phyloP scores from a whole-genome alignment of 192 early-diverging fungal genomes.

The Podila epicladia region DNA sequence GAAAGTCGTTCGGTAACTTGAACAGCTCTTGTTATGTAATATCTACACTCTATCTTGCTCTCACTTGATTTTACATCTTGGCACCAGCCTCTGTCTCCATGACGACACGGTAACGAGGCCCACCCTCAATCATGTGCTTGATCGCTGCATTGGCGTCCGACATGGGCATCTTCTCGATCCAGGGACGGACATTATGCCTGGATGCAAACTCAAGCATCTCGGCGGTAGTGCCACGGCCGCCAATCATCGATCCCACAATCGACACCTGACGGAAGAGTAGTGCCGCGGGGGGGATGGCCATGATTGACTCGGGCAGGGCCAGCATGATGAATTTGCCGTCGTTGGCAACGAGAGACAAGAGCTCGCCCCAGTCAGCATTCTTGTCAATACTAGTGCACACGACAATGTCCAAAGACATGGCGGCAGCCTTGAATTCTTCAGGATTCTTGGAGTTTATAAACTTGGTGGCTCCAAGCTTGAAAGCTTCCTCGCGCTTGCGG shows the following conservation, averaged over 20 bases:
- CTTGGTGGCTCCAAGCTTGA: conserved; percentile 66
- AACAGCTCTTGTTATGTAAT: too few species aligned
- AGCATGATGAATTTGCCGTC: conserved; percentile 72
- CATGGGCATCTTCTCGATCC: conserved; percentile 72
- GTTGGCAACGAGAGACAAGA: conserved; percentile 60
- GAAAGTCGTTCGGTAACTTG: too few species aligned
- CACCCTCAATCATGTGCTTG: conserved; percentile 65
- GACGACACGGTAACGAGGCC: conserved; percentile 77
- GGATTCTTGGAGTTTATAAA: conserved; percentile 53
- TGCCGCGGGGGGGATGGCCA: conserved; percentile 53
- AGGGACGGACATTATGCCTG: conserved; percentile 68
- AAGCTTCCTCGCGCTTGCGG: conserved; percentile 67
- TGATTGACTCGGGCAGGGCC: conserved; percentile 65
- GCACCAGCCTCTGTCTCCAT: conserved; percentile 65
- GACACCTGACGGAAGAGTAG: conserved; percentile 60
- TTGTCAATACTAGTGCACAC: conserved; percentile 43
- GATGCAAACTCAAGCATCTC: conserved; percentile 78
- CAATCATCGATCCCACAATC: conserved; percentile 76
- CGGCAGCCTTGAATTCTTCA: conserved; percentile 26
- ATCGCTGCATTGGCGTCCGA: conserved; percentile 71
- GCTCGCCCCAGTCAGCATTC: conserved; percentile 57
- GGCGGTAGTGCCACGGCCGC: conserved; percentile 59
- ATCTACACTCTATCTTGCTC: too few species aligned
- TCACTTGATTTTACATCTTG: conserved; percentile 1
- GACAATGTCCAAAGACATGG: conserved; percentile 40